Conservation (phyloP, 202 grass and related monocot genomes). For the Setaria italica region DNA sequence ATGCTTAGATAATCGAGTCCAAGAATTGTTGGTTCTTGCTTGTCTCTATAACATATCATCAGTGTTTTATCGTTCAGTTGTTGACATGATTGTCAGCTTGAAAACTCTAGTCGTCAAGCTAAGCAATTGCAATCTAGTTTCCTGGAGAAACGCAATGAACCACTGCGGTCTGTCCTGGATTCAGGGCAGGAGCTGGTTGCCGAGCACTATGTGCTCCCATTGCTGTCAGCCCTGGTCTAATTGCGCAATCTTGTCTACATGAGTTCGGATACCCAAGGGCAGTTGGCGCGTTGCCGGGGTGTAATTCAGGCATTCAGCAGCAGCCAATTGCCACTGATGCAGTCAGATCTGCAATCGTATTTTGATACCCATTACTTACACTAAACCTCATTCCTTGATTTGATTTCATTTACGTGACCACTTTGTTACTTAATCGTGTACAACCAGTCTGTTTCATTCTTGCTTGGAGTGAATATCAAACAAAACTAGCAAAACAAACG, state of each 20-base stretch:
- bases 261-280: no score
- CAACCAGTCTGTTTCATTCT: neutral
- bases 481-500: neutral
- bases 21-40: slow-evolving; percentile 35
- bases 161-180: no score
- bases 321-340: neutral
- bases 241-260: no score
- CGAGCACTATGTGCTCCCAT: no score
- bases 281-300: no score
- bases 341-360: neutral
- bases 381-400: neutral
- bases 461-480: neutral
- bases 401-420: neutral
- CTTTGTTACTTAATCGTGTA: neutral
- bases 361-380: neutral
- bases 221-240: no score
- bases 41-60: neutral
- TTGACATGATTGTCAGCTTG: neutral
- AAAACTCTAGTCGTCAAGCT: neutral
- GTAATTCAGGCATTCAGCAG: neutral
- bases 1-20: slow-evolving; percentile 47
- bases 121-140: no score
- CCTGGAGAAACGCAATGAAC: no score
- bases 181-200: no score
- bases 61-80: neutral